Conservation (phyloP, 2,329 filamentous ascomycete species). For the Colletotrichum melonis region DNA sequence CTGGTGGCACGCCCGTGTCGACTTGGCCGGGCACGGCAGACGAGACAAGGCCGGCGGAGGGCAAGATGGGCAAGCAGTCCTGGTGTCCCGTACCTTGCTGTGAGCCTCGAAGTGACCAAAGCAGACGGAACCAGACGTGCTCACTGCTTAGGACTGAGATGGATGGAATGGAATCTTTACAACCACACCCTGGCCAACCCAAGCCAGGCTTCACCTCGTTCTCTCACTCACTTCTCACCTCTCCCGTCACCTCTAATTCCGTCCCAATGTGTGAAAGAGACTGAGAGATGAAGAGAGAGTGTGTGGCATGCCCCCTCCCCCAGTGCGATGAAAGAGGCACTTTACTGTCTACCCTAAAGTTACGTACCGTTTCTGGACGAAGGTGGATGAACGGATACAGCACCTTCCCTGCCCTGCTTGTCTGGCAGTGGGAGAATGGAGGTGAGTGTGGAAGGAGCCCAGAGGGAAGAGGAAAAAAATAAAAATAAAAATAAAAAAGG, state of each 20-base stretch:
- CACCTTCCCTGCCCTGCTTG: not conserved
- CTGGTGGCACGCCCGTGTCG: not conserved
- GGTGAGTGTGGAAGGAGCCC: not conserved
- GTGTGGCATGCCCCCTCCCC: not conserved
- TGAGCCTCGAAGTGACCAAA: not conserved
- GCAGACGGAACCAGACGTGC: not conserved
- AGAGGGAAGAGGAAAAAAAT: not conserved
- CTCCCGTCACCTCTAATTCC: not conserved
- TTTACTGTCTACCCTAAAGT: not conserved
- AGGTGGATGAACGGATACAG: not conserved
- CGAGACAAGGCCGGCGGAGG: not conserved
- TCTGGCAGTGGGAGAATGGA: not conserved
- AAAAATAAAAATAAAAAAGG: not conserved
- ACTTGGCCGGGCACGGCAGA: not conserved
- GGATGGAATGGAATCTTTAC: not conserved
- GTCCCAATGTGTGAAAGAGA: not conserved
- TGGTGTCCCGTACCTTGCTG: not conserved
- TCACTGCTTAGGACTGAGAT: too few relatives aligned
- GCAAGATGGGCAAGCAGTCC: not conserved
- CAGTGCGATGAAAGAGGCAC: not conserved
- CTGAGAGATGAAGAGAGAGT: not conserved
- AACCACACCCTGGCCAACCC: not conserved
- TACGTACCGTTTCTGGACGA: constrained; percentile 22
- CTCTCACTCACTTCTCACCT: not conserved
- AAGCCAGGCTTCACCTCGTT: not conserved